These are phyloP conservation scores for Cercophora sp. DNA, from an alignment of 495 filamentous ascomycete species.

Conservation along the genomic window DNA sequence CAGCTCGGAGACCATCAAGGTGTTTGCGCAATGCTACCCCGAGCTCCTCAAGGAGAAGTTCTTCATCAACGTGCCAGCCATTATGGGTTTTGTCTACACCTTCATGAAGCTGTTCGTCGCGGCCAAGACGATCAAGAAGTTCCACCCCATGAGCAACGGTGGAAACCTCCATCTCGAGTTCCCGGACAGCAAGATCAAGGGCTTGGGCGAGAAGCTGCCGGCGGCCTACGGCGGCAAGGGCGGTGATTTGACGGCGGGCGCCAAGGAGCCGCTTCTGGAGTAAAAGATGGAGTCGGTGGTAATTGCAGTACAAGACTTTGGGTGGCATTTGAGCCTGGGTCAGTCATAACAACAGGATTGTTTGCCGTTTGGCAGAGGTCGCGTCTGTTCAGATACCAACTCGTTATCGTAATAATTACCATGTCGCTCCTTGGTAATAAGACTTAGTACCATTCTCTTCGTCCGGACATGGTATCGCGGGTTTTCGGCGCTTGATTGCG, in stretches of 20 bases:
- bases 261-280: conserved; percentile 27
- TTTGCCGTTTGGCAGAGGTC: no score
- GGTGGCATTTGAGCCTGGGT: no score
- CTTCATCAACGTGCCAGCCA: conserved; percentile 83
- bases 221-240: conserved; percentile 72
- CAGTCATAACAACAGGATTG: no score
- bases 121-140: conserved; percentile 78
- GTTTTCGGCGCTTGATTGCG: no score
- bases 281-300: no score
- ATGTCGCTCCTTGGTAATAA: no score
- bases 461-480: no score
- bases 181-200: conserved; percentile 37
- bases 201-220: conserved; percentile 57
- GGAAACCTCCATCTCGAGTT: conserved; percentile 63
- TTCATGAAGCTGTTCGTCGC: conserved; percentile 76
- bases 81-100: conserved; percentile 84
- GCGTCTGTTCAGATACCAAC: no score
- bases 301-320: no score
- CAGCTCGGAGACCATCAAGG: conserved; percentile 70
- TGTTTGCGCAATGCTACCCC: conserved; percentile 75
- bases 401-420: no score
- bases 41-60: conserved; percentile 84
- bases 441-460: no score
- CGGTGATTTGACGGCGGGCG: conserved; percentile 37
- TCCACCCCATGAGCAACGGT: conserved; percentile 76